Evolutionary conservation across 2,329 filamentous ascomycete species (phyloP).

Genomic region (Cladophialophora immunda): DNA sequence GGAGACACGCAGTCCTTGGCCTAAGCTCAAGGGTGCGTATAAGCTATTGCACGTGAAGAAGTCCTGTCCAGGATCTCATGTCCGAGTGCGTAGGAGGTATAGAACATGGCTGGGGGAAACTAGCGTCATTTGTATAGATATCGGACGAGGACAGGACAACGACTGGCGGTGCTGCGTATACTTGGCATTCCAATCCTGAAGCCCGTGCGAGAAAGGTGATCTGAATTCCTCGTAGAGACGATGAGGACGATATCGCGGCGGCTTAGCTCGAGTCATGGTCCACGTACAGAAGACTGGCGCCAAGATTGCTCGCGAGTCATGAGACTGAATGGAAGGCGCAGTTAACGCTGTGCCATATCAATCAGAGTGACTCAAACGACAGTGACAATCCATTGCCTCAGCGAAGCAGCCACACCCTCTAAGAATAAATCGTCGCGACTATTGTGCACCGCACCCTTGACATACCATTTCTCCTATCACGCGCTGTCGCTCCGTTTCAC

Average conservation of each 20-base stretch:
- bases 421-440: neutral
- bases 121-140: neutral
- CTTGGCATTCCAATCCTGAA: neutral
- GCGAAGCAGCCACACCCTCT: neutral
- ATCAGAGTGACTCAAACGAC: constrained; percentile 5
- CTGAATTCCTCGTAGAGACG: neutral
- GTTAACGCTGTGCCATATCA: neutral
- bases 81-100: neutral
- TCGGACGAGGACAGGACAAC: neutral
- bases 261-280: neutral
- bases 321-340: neutral
- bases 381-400: constrained; percentile 4
- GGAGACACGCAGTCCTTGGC: neutral
- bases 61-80: neutral
- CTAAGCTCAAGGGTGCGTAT: neutral
- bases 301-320: constrained; percentile 4
- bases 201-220: neutral
- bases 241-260: neutral
- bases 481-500: neutral
- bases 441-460: neutral
- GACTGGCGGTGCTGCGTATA: neutral
- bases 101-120: neutral
- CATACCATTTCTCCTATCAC: neutral
- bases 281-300: neutral
- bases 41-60: neutral